A percentile compares a stretch with the other conserved stretches of the same genome.
Conservation (phyloP, 1,139 yeast genomes). For the Candida sp. region DNA sequence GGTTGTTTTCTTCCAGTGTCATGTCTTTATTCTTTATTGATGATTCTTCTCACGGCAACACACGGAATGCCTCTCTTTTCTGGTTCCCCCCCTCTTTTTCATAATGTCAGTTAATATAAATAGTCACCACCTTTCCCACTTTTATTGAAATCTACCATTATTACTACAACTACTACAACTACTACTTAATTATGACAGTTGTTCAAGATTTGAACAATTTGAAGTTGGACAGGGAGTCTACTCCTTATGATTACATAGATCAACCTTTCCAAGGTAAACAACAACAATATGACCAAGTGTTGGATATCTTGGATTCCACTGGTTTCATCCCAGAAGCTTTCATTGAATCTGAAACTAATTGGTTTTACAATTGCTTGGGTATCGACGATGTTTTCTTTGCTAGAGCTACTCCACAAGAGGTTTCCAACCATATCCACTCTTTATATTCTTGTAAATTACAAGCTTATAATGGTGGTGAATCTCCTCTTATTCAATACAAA, state of each 20-base stretch:
- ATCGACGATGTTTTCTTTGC: conserved; percentile 93
- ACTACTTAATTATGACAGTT: not conserved
- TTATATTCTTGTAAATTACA: conserved; percentile 91
- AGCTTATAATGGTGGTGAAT: conserved; percentile 52
- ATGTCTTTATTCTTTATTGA: not conserved
- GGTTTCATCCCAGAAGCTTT: conserved; percentile 89
- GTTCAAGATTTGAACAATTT: not conserved
- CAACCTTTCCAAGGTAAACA: conserved; percentile 79
- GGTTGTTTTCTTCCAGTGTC: not conserved
- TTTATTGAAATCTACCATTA: too few relatives aligned
- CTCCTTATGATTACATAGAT: conserved; percentile 64
- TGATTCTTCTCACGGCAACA: not conserved
- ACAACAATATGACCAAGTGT: conserved; percentile 75
- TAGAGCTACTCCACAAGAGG: conserved; percentile 74
- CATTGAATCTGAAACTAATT: conserved; percentile 81
- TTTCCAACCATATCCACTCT: conserved; percentile 82
- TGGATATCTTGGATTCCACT: conserved; percentile 75
- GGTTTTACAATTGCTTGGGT: conserved; percentile 88
- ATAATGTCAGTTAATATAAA: not conserved
- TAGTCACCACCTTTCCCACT: not conserved
- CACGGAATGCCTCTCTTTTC: not conserved
- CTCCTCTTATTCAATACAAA: conserved; percentile 66
- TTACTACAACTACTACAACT: too few relatives aligned
- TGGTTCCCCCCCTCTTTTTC: not conserved
- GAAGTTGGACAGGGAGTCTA: conserved; percentile 14